Base-by-base conservation (phyloP, 768 basidiomycete species). In the Phlebiopsis gigantea region DNA sequence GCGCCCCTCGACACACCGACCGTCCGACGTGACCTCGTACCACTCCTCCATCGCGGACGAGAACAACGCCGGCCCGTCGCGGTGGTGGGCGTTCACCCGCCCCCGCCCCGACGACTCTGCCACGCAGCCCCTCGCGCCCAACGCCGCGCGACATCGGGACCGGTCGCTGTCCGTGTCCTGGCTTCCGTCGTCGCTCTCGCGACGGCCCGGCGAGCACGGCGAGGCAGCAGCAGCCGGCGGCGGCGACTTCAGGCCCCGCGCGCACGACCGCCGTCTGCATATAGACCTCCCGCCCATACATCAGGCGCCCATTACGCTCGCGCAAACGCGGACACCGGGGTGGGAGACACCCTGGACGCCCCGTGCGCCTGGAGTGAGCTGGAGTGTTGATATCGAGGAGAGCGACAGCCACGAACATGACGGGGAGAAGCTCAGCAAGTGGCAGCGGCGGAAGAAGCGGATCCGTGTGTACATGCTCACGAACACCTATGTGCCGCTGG, bases 401-500 rank as follows among this genome's bases (percentile, higher is more conserved):
- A 49, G 30, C 28, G 52, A 57, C n/a, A 53, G 34, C 12, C 46
- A 28, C 26, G 61, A 68, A 5, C 57, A 60, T 21, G 57, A 62
- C 21, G 58, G 59, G 21, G 64, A 68, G 59, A 62, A 65, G 43
- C 56, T 57, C 25, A 66, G 63, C 48, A 61, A 31, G 61, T 64
- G 65, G 67, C 58, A 70, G 59, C 58, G 68, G 58, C 64, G 73
- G 44, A 74, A 63, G 65, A 85, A 82, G 63, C 73, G 77, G 43
- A 62, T 88, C 47, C 79, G 87, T 47, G 68, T 73, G 8, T 93
- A 90, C 63, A 80, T 91, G 57, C 72, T 93, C 43, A 80, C 78
- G 48, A 90, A 93, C 61, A 70, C 79, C 53, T 90, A 90, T 68
- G 87, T 90, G 51, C 91, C 91, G 49, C 66, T 93, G 74, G 91